These are phyloP conservation scores for Calonectria multiphialidica DNA, from an alignment of 2,329 filamentous ascomycete species.

Conservation along the genomic window DNA sequence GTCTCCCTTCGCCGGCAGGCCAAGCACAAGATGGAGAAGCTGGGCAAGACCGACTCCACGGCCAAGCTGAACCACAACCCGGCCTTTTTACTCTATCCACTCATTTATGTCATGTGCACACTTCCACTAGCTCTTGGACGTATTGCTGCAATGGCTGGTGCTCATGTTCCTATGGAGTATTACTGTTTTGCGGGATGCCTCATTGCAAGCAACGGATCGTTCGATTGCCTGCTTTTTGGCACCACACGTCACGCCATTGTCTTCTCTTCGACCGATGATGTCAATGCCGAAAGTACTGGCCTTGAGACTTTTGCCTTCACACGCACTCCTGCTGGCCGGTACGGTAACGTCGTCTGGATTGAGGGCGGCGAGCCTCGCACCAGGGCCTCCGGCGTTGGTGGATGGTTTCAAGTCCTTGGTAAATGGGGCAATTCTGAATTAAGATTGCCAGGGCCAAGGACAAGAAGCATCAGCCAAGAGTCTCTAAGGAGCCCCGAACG, in stretches of 20 bases:
- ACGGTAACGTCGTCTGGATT: constrained; percentile 55
- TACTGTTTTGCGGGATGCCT: constrained; percentile 70
- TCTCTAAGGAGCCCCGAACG: constrained; percentile 43
- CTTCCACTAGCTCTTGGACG: constrained; percentile 73
- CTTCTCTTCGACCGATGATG: constrained; percentile 50
- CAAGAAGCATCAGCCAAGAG: constrained; percentile 43
- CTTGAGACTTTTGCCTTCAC: constrained; percentile 65
- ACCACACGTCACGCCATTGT: constrained; percentile 64
- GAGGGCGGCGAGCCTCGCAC: constrained; percentile 38
- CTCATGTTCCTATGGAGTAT: constrained; percentile 61
- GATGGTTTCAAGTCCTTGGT: constrained; percentile 42
- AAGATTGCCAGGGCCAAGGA: background rate
- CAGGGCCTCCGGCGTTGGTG: constrained; percentile 29
- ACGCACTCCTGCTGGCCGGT: constrained; percentile 51
- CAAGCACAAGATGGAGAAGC: background rate
- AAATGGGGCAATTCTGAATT: constrained; percentile 10
- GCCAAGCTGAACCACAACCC: constrained; percentile 51
- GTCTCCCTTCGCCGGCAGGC: constrained; percentile 47
- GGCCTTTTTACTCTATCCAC: constrained; percentile 73
- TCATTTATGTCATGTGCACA: constrained; percentile 76
- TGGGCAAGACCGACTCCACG: background rate
- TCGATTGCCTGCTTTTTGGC: constrained; percentile 66
- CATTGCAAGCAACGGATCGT: constrained; percentile 66
- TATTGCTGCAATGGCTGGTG: constrained; percentile 70
- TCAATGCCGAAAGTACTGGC: constrained; percentile 59